Evolutionary conservation across 495 filamentous ascomycete species (phyloP).

Genomic region (Penicillium subrubescens): DNA sequence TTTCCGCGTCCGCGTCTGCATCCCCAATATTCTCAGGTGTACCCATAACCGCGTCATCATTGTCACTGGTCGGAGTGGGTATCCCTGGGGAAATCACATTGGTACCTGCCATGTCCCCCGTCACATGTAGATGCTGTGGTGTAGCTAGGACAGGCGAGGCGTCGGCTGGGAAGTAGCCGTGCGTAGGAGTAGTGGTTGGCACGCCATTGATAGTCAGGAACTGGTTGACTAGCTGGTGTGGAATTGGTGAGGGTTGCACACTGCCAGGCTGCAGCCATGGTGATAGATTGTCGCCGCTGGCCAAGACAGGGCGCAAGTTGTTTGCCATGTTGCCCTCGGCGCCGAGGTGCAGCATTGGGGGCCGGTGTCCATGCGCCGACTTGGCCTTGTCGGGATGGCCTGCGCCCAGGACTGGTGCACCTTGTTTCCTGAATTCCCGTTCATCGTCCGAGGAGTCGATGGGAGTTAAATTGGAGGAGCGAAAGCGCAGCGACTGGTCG

Average conservation of each 20-base stretch:
- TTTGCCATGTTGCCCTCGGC: background rate
- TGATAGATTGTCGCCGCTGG: constrained; percentile 32
- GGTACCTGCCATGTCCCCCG: constrained; percentile 2
- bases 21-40: constrained; percentile 35
- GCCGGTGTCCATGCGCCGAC: background rate
- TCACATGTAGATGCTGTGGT: background rate
- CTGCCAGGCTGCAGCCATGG: constrained; percentile 35
- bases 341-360: constrained; percentile 17
- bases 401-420: background rate
- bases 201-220: constrained; percentile 30
- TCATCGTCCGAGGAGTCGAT: constrained; percentile 48
- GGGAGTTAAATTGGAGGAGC: constrained; percentile 40
- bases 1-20: constrained; percentile 27
- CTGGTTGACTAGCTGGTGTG: constrained; percentile 33
- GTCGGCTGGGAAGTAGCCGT: constrained; percentile 20
- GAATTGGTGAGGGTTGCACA: constrained; percentile 57
- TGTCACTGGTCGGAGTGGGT: constrained; percentile 73
- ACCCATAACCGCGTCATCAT: constrained; percentile 50
- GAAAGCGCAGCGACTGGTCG: constrained; percentile 17
- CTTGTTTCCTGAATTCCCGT: constrained; percentile 13
- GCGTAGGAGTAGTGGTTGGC: constrained; percentile 21
- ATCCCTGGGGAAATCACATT: background rate
- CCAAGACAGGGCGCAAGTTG: constrained; percentile 7
- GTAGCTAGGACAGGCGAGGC: background rate
- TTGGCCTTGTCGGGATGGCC: background rate